Evolutionary conservation across 2,329 filamentous ascomycete species (phyloP).

Genomic region (Colletotrichum lupini): DNA sequence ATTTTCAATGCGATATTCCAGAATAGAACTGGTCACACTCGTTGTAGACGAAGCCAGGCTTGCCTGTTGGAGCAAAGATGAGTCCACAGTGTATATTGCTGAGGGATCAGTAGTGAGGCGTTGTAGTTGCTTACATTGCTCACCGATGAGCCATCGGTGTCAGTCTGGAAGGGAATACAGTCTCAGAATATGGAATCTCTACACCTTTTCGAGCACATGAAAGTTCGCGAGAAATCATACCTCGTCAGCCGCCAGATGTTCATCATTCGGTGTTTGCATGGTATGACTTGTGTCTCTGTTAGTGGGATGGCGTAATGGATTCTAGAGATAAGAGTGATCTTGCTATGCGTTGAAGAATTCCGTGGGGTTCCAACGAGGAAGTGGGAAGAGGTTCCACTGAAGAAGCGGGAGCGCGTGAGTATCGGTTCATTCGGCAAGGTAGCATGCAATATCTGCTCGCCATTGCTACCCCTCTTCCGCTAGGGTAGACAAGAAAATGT

Average conservation of each 20-base stretch:
- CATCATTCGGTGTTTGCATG: neutral
- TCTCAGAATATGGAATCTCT: neutral
- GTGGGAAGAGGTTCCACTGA: neutral
- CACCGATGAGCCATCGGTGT: neutral
- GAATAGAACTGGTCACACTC: neutral
- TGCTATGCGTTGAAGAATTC: neutral
- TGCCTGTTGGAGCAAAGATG: neutral
- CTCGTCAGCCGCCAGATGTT: neutral
- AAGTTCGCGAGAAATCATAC: neutral
- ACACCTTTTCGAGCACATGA: neutral
- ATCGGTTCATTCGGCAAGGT: neutral
- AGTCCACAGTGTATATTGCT: accelerated
- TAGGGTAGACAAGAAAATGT: neutral
- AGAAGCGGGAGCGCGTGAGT: neutral
- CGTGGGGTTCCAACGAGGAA: neutral
- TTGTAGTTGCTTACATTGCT: neutral
- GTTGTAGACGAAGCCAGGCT: neutral
- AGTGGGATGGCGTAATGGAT: neutral
- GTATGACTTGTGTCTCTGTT: neutral
- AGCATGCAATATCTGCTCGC: neutral
- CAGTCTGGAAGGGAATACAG: neutral
- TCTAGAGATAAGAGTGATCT: neutral
- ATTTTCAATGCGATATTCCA: slow-evolving; percentile 40
- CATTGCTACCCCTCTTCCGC: slow-evolving; percentile 4
- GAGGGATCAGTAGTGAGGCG: neutral